Percentiles rank a stretch among this genome's conserved stretches.
These are phyloP conservation scores for Dendrobium catenatum DNA, from an alignment of 106 monocot species.

Conservation along the genomic window DNA sequence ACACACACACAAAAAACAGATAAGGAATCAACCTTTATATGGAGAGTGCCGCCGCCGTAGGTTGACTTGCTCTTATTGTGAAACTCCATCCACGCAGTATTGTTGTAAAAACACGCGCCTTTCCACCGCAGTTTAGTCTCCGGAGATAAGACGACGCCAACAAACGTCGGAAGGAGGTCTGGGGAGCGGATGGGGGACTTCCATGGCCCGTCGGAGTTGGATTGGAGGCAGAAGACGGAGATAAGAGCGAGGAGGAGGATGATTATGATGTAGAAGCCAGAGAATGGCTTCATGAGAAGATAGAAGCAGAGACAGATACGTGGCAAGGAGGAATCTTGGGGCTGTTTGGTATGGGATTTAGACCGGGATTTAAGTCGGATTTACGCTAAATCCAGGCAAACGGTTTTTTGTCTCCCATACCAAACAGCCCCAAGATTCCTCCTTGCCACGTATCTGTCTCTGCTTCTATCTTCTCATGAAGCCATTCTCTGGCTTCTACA, in stretches of 20 bases:
- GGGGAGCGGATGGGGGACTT: constrained; percentile 7
- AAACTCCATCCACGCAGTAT: constrained; percentile 58
- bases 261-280: background rate
- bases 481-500: background rate
- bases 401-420: no score
- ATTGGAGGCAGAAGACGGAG: background rate
- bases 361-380: no score
- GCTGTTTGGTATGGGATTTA: no score
- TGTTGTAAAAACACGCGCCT: constrained; percentile 58
- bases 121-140: constrained; percentile 36
- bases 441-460: background rate
- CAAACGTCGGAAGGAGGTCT: constrained; percentile 29
- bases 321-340: background rate
- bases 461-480: background rate
- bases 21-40: constrained; percentile 33
- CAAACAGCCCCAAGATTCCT: background rate
- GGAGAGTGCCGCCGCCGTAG: constrained; percentile 56
- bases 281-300: background rate
- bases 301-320: background rate
- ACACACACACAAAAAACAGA: background rate
- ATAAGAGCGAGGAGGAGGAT: background rate
- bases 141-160: constrained; percentile 23
- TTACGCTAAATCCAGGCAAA: no score
- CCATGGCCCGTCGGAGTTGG: constrained; percentile 5
- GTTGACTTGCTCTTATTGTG: constrained; percentile 39